A percentile compares a stretch with the other conserved stretches of the same genome.
Conservation (phyloP, 768 basidiomycete species). For the Inosperma sp. region DNA sequence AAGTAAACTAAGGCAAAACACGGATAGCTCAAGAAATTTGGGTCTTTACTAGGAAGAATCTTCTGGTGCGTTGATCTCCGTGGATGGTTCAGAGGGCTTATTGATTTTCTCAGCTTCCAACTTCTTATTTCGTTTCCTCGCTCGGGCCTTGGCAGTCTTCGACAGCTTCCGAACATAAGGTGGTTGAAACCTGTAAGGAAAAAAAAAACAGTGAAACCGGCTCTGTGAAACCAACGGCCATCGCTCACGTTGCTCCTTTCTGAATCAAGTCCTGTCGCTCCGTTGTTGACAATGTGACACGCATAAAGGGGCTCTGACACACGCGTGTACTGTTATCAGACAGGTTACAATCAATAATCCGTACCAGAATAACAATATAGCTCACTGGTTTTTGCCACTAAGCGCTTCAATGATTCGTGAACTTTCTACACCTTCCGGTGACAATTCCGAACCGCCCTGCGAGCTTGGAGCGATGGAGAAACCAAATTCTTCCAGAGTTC, state of each 20-base stretch:
- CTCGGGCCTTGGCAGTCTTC: slow-evolving; percentile 53
- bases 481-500: slow-evolving; percentile 46
- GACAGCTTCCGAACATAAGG: slow-evolving; percentile 50
- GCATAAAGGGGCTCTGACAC: slow-evolving; percentile 63
- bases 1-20: too few relatives aligned
- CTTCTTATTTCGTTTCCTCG: slow-evolving; percentile 41
- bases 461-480: background rate
- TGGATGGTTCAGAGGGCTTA: too few relatives aligned
- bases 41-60: too few relatives aligned
- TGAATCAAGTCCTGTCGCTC: slow-evolving; percentile 38
- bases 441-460: slow-evolving; percentile 6
- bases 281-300: slow-evolving; percentile 53
- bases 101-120: too few relatives aligned
- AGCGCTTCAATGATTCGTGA: slow-evolving; percentile 41
- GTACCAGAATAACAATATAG: slow-evolving; percentile 1
- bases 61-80: too few relatives aligned
- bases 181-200: slow-evolving; percentile 47
- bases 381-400: slow-evolving; percentile 58
- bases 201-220: background rate
- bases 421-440: slow-evolving; percentile 30
- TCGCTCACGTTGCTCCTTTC: slow-evolving; percentile 49
- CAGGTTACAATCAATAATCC: slow-evolving; percentile 5
- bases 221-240: background rate
- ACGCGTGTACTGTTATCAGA: slow-evolving; percentile 42
- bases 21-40: too few relatives aligned